phyloP scores from a whole-genome alignment of 352 stramenopile species.

The Pythium monospermum region DNA sequence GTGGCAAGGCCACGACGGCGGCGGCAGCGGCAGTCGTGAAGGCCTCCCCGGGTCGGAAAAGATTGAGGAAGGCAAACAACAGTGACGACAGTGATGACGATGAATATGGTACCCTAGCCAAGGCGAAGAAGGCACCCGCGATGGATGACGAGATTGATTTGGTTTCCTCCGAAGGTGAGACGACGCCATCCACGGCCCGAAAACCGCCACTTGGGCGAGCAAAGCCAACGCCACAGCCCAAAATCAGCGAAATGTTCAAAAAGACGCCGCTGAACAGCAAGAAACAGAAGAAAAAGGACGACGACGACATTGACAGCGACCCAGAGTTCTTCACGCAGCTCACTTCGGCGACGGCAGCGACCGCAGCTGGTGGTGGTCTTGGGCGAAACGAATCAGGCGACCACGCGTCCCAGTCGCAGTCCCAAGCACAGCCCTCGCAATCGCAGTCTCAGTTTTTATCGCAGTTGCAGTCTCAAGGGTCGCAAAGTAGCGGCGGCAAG shows the following conservation, averaged over 20 bases:
- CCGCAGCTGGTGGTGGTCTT: slow-evolving; percentile 4
- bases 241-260: slow-evolving; percentile 54
- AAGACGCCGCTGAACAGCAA: slow-evolving; percentile 7
- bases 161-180: slow-evolving; percentile 31
- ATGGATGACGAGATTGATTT: slow-evolving; percentile 29
- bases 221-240: slow-evolving; percentile 39
- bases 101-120: slow-evolving; percentile 12
- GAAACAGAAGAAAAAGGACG: no score
- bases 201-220: slow-evolving; percentile 20
- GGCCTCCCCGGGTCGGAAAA: no score
- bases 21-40: background rate
- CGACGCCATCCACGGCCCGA: background rate
- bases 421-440: slow-evolving; percentile 27
- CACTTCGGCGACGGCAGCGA: slow-evolving; percentile 5
- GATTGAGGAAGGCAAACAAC: slow-evolving; percentile 12
- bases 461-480: slow-evolving; percentile 37
- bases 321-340: slow-evolving; percentile 57
- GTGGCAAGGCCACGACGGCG: slow-evolving; percentile 12
- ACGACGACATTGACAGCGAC: slow-evolving; percentile 72
- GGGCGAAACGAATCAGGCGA: no score
- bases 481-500: slow-evolving; percentile 22
- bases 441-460: slow-evolving; percentile 36
- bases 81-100: slow-evolving; percentile 11
- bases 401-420: background rate
- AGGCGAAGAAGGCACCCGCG: slow-evolving; percentile 12